A percentile compares a stretch with the other conserved stretches of the same genome.
Evolutionary conservation across 129 eudicot species (phyloP).

Genomic region (Flaveria trinervia): DNA sequence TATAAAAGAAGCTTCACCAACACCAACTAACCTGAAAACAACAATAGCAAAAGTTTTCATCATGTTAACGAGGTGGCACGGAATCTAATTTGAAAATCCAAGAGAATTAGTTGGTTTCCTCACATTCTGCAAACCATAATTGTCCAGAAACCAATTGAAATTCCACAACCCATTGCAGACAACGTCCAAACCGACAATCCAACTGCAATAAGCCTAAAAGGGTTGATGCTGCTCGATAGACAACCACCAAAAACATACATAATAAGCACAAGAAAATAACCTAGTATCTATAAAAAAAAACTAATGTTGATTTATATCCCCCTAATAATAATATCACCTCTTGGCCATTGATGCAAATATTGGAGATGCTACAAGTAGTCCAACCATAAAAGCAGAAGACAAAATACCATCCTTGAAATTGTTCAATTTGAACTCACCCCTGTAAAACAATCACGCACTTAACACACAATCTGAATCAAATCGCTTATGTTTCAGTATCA

Average conservation of each 20-base stretch:
- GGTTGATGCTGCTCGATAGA: constrained; percentile 63
- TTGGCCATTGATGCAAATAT: constrained; percentile 87
- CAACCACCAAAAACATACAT: constrained; percentile 4
- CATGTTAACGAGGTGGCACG: not conserved
- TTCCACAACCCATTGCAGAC: constrained; percentile 76
- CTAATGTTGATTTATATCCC: too few relatives aligned
- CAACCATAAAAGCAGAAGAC: constrained; percentile 97
- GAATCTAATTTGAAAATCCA: not conserved
- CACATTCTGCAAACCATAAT: constrained; percentile 77
- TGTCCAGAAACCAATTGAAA: constrained; percentile 77
- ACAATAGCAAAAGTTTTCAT: constrained; percentile 23
- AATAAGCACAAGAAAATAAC: constrained; percentile 22
- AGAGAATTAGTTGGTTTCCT: constrained; percentile 26
- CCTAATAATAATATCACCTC: constrained; percentile 42
- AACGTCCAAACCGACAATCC: constrained; percentile 86
- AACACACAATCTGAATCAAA: not conserved
- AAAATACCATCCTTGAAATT: constrained; percentile 84
- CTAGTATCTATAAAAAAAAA: not conserved
- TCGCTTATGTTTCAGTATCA: not conserved
- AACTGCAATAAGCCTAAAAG: constrained; percentile 91
- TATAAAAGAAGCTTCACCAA: constrained; percentile 95
- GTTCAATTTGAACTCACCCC: constrained; percentile 70
- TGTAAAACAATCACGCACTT: constrained; percentile 26
- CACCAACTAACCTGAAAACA: constrained; percentile 81
- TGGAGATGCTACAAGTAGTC: constrained; percentile 90